A percentile compares a stretch with the other conserved stretches of the same genome.
Evolutionary conservation across 768 basidiomycete species (phyloP).

Genomic region (Rhizopogon vinicolor): DNA sequence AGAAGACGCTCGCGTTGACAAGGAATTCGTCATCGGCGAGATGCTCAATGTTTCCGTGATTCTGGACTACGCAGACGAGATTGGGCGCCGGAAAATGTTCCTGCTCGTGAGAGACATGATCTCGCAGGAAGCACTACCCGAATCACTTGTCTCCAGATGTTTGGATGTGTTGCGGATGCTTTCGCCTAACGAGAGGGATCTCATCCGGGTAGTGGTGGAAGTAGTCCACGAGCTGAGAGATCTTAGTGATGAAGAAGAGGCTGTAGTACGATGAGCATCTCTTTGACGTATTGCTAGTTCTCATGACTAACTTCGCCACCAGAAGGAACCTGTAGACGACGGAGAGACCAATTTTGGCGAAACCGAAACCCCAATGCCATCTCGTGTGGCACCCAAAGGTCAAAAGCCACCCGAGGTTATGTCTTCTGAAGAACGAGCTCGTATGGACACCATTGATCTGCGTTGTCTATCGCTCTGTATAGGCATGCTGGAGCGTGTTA

Average conservation of each 20-base stretch:
- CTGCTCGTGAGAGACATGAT: conserved; percentile 85
- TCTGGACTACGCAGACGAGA: conserved; percentile 90
- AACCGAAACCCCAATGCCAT: conserved; percentile 25
- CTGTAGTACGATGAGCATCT: conserved; percentile 16
- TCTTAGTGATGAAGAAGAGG: conserved; percentile 36
- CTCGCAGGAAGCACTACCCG: conserved; percentile 63
- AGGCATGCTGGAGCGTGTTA: conserved; percentile 82
- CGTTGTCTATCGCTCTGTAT: conserved; percentile 74
- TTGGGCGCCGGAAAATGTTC: conserved; percentile 85
- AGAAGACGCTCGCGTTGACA: conserved; percentile 46
- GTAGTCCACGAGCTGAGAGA: conserved; percentile 75
- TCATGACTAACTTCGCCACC: not conserved
- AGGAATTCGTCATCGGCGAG: conserved; percentile 73
- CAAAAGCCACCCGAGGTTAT: conserved; percentile 37
- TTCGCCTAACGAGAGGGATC: conserved; percentile 71
- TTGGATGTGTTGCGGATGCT: conserved; percentile 79
- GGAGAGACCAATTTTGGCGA: conserved; percentile 29
- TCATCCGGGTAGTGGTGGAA: conserved; percentile 87
- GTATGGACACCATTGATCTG: conserved; percentile 62
- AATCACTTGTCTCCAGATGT: conserved; percentile 63
- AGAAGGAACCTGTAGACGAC: conserved; percentile 26
- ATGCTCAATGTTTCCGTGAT: conserved; percentile 74
- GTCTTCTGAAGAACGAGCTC: conserved; percentile 54
- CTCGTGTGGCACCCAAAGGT: conserved; percentile 13
- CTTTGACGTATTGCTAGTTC: not conserved